Conservation (phyloP, 257 asterid genomes). For the Pogostemon cablin region DNA sequence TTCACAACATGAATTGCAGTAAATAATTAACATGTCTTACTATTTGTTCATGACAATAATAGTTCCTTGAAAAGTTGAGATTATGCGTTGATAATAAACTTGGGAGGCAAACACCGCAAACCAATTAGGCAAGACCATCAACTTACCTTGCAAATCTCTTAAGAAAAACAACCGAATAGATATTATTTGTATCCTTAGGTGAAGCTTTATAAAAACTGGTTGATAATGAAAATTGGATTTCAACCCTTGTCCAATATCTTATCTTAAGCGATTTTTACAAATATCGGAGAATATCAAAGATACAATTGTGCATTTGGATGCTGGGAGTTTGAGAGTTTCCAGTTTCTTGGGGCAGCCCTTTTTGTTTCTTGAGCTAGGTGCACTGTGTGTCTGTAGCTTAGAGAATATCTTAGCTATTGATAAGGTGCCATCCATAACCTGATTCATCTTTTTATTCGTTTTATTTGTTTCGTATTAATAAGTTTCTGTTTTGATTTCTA, state of each 20-base stretch:
- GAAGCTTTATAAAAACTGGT: no score
- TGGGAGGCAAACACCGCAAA: no score
- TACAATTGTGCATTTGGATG: conserved; percentile 82
- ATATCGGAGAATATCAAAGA: conserved; percentile 79
- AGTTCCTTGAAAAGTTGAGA: no score
- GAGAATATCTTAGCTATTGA: conserved; percentile 67
- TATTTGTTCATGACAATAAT: no score
- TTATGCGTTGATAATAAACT: no score
- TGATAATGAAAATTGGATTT: not conserved
- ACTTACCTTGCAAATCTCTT: no score
- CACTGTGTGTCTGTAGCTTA: conserved; percentile 82
- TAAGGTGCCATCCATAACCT: conserved; percentile 47
- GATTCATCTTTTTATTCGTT: conserved; percentile 6
- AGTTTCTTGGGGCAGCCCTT: conserved; percentile 79
- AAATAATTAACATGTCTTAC: no score
- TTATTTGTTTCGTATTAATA: conserved; percentile 14
- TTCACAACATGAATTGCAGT: no score
- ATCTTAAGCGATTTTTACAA: conserved; percentile 39
- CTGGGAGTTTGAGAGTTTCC: conserved; percentile 90
- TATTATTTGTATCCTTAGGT: no score
- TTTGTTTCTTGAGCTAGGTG: conserved; percentile 86
- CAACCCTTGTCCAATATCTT: conserved; percentile 16
- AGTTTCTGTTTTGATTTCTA: not conserved
- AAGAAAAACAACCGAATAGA: no score
- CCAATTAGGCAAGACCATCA: no score